Conservation (phyloP, 2,329 filamentous ascomycete genomes). For the Mycosphaerella arachidis region DNA sequence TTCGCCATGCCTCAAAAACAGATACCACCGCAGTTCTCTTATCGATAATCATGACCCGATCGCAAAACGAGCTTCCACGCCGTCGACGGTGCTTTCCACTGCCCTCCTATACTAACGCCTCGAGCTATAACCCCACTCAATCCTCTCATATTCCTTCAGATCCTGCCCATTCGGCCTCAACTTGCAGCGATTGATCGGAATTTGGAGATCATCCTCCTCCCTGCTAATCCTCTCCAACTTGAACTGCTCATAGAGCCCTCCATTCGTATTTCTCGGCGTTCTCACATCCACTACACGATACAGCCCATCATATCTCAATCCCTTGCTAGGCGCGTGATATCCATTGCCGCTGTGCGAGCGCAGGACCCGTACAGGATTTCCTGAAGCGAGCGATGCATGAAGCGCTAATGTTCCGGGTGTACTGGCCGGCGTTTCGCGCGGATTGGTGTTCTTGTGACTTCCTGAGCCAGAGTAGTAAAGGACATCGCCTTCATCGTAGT, state of each 20-base stretch:
- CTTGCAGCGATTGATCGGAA: conserved; percentile 8
- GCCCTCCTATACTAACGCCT: background rate
- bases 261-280: conserved; percentile 18
- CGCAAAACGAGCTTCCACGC: too few species aligned
- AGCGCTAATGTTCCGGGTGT: conserved; percentile 19
- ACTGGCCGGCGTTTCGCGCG: conserved; percentile 10
- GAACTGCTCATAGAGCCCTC: conserved; percentile 29
- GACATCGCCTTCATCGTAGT: conserved; percentile 21
- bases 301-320: conserved; percentile 27
- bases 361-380: conserved; percentile 22
- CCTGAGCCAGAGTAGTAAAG: conserved; percentile 27
- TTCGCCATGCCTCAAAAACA: too few species aligned
- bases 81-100: too few species aligned
- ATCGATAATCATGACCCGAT: too few species aligned
- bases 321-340: conserved; percentile 15
- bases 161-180: conserved; percentile 17
- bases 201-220: conserved; percentile 9
- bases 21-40: too few species aligned
- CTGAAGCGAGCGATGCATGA: conserved; percentile 11
- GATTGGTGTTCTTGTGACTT: conserved; percentile 23
- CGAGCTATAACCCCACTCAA: conserved; percentile 14
- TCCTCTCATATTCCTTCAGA: conserved; percentile 18
- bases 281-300: conserved; percentile 17
- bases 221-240: conserved; percentile 16
- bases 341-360: conserved; percentile 14